Evolutionary conservation across 2,329 filamentous ascomycete species (phyloP).

Genomic region (Cyclaneusma minus): DNA sequence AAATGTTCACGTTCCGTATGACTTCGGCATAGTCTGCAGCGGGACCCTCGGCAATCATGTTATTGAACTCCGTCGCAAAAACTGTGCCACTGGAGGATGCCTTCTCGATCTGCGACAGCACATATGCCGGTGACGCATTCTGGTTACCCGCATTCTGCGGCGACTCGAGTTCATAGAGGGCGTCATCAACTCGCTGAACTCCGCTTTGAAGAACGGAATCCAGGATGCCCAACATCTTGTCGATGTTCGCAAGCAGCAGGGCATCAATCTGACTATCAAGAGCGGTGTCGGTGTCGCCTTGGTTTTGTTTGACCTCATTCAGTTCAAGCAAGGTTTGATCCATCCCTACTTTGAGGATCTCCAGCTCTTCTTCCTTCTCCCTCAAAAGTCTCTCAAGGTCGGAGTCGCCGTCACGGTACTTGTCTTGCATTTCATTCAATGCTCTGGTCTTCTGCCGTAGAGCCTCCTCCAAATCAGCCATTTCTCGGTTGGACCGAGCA

Average conservation of each 20-base stretch:
- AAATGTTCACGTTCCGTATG: conserved; percentile 82
- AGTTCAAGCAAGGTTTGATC: conserved; percentile 89
- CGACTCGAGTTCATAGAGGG: conserved; percentile 91
- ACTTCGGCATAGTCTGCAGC: conserved; percentile 81
- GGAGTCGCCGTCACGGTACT: conserved; percentile 63
- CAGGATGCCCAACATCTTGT: conserved; percentile 94
- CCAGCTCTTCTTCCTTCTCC: conserved; percentile 94
- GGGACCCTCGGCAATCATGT: conserved; percentile 92
- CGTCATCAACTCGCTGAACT: conserved; percentile 87
- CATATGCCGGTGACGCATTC: conserved; percentile 87
- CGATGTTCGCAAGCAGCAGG: conserved; percentile 69
- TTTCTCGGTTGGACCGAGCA: conserved; percentile 90
- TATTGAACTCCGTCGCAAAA: conserved; percentile 96
- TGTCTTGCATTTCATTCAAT: conserved; percentile 68
- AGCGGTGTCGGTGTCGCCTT: conserved; percentile 61
- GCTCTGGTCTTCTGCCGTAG: conserved; percentile 75
- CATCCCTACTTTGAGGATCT: conserved; percentile 97
- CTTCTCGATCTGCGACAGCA: conserved; percentile 94
- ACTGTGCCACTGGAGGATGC: conserved; percentile 88
- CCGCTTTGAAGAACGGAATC: conserved; percentile 91
- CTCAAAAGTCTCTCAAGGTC: conserved; percentile 75
- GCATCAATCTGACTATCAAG: conserved; percentile 85
- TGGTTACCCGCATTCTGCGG: conserved; percentile 98
- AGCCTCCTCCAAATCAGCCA: conserved; percentile 90
- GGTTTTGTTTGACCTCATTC: conserved; percentile 67